Conservation (phyloP, 2,329 filamentous ascomycete species). For the Penicillium sp. region DNA sequence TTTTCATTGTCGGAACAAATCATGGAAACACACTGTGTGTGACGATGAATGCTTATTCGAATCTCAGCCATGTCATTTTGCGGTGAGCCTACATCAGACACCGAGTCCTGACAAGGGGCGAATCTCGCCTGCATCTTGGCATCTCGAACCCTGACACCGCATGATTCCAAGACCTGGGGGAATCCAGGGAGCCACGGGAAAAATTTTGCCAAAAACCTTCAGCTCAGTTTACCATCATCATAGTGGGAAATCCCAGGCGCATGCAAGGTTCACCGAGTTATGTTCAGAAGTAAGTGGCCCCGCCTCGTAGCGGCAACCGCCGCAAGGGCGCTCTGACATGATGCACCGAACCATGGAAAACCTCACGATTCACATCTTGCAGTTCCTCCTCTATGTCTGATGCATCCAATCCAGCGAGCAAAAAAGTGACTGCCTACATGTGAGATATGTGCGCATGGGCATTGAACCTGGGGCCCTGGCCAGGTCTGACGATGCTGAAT, state of each 20-base stretch:
- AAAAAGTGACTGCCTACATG: constrained; percentile 17
- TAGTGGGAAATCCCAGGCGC: background rate
- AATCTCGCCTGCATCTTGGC: background rate
- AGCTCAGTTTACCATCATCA: constrained; percentile 1
- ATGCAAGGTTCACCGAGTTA: constrained; percentile 21
- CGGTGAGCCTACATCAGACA: background rate
- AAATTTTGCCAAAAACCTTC: background rate
- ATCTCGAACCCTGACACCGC: background rate
- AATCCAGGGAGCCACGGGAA: background rate
- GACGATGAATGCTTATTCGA: background rate
- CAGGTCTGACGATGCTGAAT: constrained; percentile 1
- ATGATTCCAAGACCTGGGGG: background rate
- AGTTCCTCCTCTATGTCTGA: constrained; percentile 1
- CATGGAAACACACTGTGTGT: background rate
- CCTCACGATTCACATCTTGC: background rate
- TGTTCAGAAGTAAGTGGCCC: background rate
- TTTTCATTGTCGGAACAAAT: background rate
- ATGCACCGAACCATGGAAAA: constrained; percentile 4
- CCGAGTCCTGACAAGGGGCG: background rate
- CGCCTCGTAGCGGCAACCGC: constrained; percentile 14
- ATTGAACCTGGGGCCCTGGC: constrained; percentile 5
- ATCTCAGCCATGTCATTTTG: background rate
- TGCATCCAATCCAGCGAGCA: background rate
- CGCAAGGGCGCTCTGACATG: constrained; percentile 16
- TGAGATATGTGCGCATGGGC: constrained; percentile 15